These are phyloP conservation scores for Boletus sp. DNA, from an alignment of 768 basidiomycete species.

Conservation along the genomic window DNA sequence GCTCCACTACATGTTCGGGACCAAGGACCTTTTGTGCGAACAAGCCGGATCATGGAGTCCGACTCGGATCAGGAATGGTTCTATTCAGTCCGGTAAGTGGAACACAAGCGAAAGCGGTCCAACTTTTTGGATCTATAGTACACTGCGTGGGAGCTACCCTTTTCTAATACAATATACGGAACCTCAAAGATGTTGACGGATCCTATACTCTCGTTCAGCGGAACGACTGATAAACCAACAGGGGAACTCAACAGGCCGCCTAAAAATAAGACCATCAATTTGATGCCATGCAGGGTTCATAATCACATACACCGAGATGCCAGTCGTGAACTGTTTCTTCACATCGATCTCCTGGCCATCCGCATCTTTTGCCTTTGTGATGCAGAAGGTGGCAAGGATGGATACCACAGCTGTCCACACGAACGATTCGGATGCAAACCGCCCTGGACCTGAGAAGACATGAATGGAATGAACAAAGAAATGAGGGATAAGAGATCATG, in stretches of 20 bases:
- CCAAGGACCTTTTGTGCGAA: too few relatives aligned
- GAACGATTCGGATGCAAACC: slow-evolving; percentile 20
- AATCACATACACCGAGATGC: slow-evolving; percentile 15
- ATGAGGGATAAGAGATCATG: too few relatives aligned
- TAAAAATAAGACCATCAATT: slow-evolving; percentile 1
- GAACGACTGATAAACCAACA: slow-evolving; percentile 21
- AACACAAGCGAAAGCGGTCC: too few relatives aligned
- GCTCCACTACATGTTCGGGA: too few relatives aligned
- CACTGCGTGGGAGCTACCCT: too few relatives aligned
- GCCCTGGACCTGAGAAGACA: slow-evolving; percentile 10
- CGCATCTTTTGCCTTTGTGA: slow-evolving; percentile 21
- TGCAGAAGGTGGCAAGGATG: slow-evolving; percentile 19
- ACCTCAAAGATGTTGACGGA: background rate
- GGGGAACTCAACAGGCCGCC: slow-evolving; percentile 19
- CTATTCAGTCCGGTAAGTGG: too few relatives aligned
- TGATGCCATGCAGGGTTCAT: background rate
- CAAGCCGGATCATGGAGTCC: too few relatives aligned
- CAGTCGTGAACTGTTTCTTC: slow-evolving; percentile 20
- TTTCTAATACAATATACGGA: too few relatives aligned
- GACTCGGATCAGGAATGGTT: too few relatives aligned
- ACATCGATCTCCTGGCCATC: slow-evolving; percentile 18
- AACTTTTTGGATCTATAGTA: too few relatives aligned
- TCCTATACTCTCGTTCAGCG: background rate
- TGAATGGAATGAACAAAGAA: background rate
- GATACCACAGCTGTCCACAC: slow-evolving; percentile 22